Evolutionary conservation across 2,329 filamentous ascomycete species (phyloP).

Genomic region (Pseudocercospora cruenta): DNA sequence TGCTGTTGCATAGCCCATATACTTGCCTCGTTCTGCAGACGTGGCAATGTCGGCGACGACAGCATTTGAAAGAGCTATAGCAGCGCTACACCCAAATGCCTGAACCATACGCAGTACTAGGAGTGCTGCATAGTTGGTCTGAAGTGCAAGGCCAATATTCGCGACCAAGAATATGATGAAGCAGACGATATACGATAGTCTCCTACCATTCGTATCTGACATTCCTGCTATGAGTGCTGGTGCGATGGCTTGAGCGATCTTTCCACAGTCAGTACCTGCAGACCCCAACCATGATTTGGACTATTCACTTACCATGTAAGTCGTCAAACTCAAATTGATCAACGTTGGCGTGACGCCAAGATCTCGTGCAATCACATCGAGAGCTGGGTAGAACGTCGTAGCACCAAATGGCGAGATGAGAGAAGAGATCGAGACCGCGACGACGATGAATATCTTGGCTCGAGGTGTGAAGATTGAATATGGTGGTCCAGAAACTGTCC

Average conservation of each 20-base stretch:
- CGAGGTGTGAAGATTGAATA: slow-evolving; percentile 33
- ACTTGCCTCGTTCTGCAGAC: slow-evolving; percentile 40
- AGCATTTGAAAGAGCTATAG: slow-evolving; percentile 41
- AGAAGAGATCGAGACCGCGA: slow-evolving; percentile 33
- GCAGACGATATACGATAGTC: slow-evolving; percentile 34
- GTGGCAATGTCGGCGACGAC: slow-evolving; percentile 44
- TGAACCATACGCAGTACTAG: slow-evolving; percentile 44
- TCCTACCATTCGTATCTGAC: slow-evolving; percentile 34
- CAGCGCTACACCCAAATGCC: slow-evolving; percentile 45
- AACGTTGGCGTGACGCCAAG: slow-evolving; percentile 47
- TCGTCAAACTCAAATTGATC: slow-evolving; percentile 59
- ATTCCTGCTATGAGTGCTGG: slow-evolving; percentile 35
- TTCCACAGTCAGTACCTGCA: slow-evolving; percentile 2
- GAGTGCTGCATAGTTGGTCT: slow-evolving; percentile 32
- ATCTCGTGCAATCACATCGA: slow-evolving; percentile 54
- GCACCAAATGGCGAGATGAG: slow-evolving; percentile 37
- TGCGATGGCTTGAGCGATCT: slow-evolving; percentile 57
- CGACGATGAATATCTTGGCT: slow-evolving; percentile 35
- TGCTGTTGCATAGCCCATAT: slow-evolving; percentile 44
- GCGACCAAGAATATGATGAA: slow-evolving; percentile 36
- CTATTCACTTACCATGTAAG: slow-evolving; percentile 55
- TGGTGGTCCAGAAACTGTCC: slow-evolving; percentile 29
- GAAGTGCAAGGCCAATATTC: slow-evolving; percentile 34
- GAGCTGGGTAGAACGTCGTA: slow-evolving; percentile 60
- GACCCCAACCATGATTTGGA: background rate